Evolutionary conservation across 208 protist genomes (phyloP).

Genomic region (Trichomonas tenax): DNA sequence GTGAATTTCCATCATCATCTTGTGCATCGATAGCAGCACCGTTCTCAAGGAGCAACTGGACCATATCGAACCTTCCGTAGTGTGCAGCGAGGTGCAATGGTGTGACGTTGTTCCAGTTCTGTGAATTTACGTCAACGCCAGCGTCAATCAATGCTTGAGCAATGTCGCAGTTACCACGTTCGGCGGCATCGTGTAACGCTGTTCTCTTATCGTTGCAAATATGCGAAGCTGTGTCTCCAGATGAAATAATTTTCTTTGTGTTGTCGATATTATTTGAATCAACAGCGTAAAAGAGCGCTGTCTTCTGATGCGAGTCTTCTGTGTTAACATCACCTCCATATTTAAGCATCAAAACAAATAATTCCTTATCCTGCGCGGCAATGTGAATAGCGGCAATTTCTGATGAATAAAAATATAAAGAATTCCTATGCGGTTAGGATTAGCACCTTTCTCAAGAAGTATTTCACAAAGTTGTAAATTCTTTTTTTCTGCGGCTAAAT

Average conservation of each 20-base stretch:
- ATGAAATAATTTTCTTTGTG: not conserved
- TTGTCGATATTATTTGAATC: not conserved
- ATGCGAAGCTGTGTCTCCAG: not conserved
- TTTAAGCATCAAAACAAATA: not conserved
- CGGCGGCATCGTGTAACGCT: not conserved
- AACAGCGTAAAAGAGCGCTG: conserved; percentile 10
- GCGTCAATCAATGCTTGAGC: not conserved
- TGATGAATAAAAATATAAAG: not conserved
- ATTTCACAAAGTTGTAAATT: not conserved
- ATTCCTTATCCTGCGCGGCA: not conserved
- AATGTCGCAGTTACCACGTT: not conserved
- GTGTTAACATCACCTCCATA: not conserved
- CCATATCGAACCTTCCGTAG: not conserved
- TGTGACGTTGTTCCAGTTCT: not conserved
- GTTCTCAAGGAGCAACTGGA: not conserved
- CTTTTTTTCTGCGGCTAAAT: not conserved
- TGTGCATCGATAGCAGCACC: not conserved
- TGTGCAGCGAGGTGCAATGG: not conserved
- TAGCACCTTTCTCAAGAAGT: not conserved
- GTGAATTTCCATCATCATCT: not conserved
- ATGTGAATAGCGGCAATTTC: not conserved
- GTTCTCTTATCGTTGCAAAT: conserved; percentile 16
- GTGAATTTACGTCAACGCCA: not conserved
- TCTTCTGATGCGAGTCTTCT: not conserved
- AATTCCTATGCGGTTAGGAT: not conserved